Base-by-base conservation (phyloP, 2,329 filamentous ascomycete genomes). In the Ascochyta pisi region DNA sequence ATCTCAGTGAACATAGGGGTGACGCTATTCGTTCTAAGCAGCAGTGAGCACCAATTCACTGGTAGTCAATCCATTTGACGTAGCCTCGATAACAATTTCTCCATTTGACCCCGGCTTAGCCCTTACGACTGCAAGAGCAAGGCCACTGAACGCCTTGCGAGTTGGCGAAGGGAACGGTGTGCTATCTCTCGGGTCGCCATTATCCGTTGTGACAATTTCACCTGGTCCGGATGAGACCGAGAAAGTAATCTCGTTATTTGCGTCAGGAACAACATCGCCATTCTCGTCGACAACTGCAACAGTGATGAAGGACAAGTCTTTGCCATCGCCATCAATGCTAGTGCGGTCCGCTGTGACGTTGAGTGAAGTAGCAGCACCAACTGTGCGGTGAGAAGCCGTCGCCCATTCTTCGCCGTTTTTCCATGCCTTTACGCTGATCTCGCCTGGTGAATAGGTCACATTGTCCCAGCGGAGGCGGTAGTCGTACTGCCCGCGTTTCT, bases 401-500 rank as follows among this genome's bases (percentile, higher is more conserved):
- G 80, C 81, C 83, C 82, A 84, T 45, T 70, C 61, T 22, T 66
- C 63, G 1, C 81, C 82, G 33, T 77, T 69, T 67, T 81, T 83
- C 65, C 80, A 83, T 0, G 79, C 73, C 3, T 80, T 76, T 0
- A 84, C 82, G 26, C 61, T 67, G 29, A 84, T 55, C 41, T 82
- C 75, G 6, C 83, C 83, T 0, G 82, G 71, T 37, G 76, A 59
- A 62, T 84, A 85, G 2, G 68, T 67, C 2, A 84, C 77, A 1
- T 80, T 69, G 61, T 84, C 82, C 82, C 82, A 85, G 8, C 82
- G 77, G 61, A 84, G 80, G n/a, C 82, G 78, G 61, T 82, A 84
- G n/a, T 71, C 63, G 12, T 60, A 70, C 24, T 67, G 49, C 1
- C 56, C 72, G 34, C 70, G 75, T 53, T 66, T 75, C 53, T 72